phyloP scores from a whole-genome alignment of 768 basidiomycete genomes.

The Lentinula detonsa region DNA sequence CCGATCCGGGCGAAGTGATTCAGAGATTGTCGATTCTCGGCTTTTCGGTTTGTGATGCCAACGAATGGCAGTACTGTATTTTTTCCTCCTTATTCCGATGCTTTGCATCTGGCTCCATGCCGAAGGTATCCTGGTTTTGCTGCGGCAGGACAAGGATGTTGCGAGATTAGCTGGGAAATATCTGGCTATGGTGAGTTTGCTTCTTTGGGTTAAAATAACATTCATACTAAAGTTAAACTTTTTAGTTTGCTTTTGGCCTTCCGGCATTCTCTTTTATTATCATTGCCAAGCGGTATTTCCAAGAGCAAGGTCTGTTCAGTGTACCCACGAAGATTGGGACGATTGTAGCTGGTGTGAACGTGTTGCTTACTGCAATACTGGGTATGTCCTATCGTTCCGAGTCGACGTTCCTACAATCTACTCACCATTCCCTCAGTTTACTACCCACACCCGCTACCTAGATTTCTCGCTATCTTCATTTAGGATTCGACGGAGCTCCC shows the following conservation, averaged over 20 bases:
- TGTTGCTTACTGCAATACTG: constrained; percentile 12
- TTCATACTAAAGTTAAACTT: not conserved
- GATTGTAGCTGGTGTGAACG: constrained; percentile 82
- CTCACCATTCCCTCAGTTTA: constrained; percentile 31
- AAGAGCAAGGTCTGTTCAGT: constrained; percentile 58
- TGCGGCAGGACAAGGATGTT: constrained; percentile 54
- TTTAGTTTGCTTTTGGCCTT: not conserved
- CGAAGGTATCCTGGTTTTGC: constrained; percentile 48
- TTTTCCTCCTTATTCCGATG: constrained; percentile 3
- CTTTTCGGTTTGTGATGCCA: constrained; percentile 62
- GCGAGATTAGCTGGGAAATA: constrained; percentile 51
- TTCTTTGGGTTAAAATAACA: not conserved
- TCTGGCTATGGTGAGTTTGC: constrained; percentile 53
- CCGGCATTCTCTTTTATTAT: constrained; percentile 52
- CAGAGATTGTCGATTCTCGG: not conserved
- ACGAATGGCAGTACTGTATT: constrained; percentile 34
- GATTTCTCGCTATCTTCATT: constrained; percentile 33
- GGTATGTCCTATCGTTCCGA: constrained; percentile 61
- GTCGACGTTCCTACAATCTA: constrained; percentile 25
- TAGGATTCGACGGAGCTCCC: constrained; percentile 92
- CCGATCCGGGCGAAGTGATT: constrained; percentile 41
- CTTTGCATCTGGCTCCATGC: constrained; percentile 45
- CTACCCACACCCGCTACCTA: constrained; percentile 44
- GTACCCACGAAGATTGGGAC: constrained; percentile 82
- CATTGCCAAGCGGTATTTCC: constrained; percentile 4